phyloP scores from a whole-genome alignment of 1,284 basidiomycete genomes.

The Sporisorium reilianum region DNA sequence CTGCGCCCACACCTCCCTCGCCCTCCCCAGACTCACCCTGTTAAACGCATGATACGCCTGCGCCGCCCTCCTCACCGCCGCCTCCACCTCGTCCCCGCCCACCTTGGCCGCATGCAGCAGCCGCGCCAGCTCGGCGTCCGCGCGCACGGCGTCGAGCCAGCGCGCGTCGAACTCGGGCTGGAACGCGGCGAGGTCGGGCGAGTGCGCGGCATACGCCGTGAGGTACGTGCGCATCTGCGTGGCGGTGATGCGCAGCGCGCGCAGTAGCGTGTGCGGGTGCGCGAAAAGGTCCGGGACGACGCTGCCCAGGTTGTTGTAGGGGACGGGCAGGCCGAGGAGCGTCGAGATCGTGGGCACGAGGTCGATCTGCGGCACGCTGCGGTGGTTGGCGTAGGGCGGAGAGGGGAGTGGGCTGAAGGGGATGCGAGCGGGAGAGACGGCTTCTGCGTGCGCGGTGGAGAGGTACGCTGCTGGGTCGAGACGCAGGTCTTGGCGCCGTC shows the following conservation, averaged over 20 bases:
- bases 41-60: slow-evolving; percentile 73
- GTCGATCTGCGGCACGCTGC: slow-evolving; percentile 91
- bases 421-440: slow-evolving; percentile 19
- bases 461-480: slow-evolving; percentile 26
- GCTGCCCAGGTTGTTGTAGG: slow-evolving; percentile 92
- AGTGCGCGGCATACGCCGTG: slow-evolving; percentile 77
- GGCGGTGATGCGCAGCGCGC: slow-evolving; percentile 80
- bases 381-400: slow-evolving; percentile 70
- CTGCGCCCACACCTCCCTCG: slow-evolving; percentile 91
- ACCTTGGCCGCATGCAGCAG: neutral
- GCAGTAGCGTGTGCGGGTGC: slow-evolving; percentile 71
- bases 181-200: slow-evolving; percentile 75
- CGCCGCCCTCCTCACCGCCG: slow-evolving; percentile 31
- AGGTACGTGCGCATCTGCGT: slow-evolving; percentile 84
- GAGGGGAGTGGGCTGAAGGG: slow-evolving; percentile 61
- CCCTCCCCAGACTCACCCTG: slow-evolving; percentile 77
- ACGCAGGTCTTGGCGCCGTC: neutral
- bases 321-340: slow-evolving; percentile 91
- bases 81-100: slow-evolving; percentile 13
- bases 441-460: slow-evolving; percentile 13
- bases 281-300: slow-evolving; percentile 90
- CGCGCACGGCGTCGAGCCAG: slow-evolving; percentile 49
- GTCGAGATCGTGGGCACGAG: slow-evolving; percentile 89
- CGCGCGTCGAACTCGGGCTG: slow-evolving; percentile 59
- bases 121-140: slow-evolving; percentile 49